A percentile compares a stretch with the other conserved stretches of the same genome.
Conservation (phyloP, 352 stramenopile genomes). For the Phytophthora pseudosyringae region DNA sequence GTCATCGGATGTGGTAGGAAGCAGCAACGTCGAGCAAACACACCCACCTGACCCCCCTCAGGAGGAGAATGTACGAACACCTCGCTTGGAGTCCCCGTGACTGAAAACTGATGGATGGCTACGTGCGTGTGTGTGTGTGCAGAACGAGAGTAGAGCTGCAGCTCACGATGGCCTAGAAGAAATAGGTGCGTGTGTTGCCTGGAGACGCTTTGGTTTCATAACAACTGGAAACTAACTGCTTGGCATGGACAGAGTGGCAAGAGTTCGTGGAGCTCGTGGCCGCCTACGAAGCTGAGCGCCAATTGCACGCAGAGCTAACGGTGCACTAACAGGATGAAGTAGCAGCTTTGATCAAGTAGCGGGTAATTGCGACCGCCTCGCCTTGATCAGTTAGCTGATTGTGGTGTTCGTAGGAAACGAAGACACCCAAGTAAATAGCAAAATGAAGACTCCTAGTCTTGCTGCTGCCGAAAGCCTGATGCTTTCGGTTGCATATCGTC, state of each 20-base stretch:
- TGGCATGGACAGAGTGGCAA: slow-evolving; percentile 40
- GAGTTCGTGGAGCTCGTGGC: slow-evolving; percentile 62
- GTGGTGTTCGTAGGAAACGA: too few relatives aligned
- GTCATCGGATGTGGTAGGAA: not conserved
- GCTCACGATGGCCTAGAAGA: slow-evolving; percentile 16
- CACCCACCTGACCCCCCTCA: not conserved
- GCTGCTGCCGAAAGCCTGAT: too few relatives aligned
- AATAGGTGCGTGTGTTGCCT: slow-evolving; percentile 5
- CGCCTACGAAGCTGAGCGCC: slow-evolving; percentile 48
- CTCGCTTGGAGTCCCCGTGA: not conserved
- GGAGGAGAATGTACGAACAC: slow-evolving; percentile 28
- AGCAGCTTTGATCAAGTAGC: too few relatives aligned
- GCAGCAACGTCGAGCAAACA: slow-evolving; percentile 6
- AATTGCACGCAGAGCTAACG: slow-evolving; percentile 18
- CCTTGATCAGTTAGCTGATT: too few relatives aligned
- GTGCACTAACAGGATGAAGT: not conserved
- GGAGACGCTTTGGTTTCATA: not conserved
- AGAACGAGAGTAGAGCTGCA: slow-evolving; percentile 23
- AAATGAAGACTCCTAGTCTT: too few relatives aligned
- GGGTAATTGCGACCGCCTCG: too few relatives aligned
- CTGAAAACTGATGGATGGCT: slow-evolving; percentile 2
- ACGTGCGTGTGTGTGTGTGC: not conserved
- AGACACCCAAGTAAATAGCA: too few relatives aligned
- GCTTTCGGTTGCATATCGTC: too few relatives aligned
- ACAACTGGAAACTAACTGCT: not conserved